Base-by-base conservation (phyloP, 495 filamentous ascomycete species). In the Penicillium cosmopolitanum region DNA sequence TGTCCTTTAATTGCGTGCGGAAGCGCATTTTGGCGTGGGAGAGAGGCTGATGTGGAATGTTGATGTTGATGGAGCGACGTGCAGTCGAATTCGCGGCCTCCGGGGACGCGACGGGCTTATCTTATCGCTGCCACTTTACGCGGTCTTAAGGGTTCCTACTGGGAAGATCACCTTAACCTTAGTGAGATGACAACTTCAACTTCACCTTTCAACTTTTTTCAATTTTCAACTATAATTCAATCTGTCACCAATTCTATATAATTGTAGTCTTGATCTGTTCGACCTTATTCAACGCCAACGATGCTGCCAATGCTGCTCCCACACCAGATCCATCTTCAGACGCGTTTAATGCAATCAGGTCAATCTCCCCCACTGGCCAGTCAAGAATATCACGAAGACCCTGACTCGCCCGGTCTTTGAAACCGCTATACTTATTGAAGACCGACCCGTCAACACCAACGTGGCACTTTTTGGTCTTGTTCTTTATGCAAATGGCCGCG, bases 361-460 rank as follows among this genome's bases (percentile, higher is more conserved):
- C 71, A 36, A 62, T 34, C 12, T 55, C 57, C 4, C 36, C 58
- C 1, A 57, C 28, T 6, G 66, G 61, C 70, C 72, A 73, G 13
- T 73, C 70, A 15, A 73, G 56, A 35, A 74, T 76, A 16, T 75
- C 69, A 40, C 91, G 84, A 9, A 97, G 82, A 38, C 90, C 93
- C 57, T 87, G 81, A 0, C 89, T 88, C 31, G 89, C 91, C 51
- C 93, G 87, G 8, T 82, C 79, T 77, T 94, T 91, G 79, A 97
- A 96, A 66, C 92, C 89, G 6, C 89, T 89, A 72, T 96, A 96
- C 69, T 95, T 96, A 80, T 93, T 94, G 78, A 97, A 96, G 21
- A 96, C 90, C 2, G 89, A 89, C 11, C 93, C 93, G 65, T 97
- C 92, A 33, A 94, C 93, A 52, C 92, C 93, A n/a, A 96, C 92